These are phyloP conservation scores for Sphagnurus paluster DNA, from an alignment of 1,284 basidiomycete species.

Conservation along the genomic window DNA sequence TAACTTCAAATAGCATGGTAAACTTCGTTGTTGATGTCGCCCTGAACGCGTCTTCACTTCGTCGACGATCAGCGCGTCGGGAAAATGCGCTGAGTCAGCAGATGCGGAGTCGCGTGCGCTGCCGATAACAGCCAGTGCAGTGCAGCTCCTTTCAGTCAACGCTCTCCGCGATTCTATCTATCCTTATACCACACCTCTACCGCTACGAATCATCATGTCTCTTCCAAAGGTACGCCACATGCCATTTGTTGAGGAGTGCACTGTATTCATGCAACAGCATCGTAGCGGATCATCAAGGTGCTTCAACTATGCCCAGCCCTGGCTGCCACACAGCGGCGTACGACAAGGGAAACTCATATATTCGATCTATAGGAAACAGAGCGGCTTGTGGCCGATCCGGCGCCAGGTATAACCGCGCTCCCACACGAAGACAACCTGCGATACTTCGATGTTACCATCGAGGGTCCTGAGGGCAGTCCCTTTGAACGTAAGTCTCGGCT, in stretches of 20 bases:
- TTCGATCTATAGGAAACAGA: slow-evolving; percentile 84
- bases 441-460: slow-evolving; percentile 98
- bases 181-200: slow-evolving; percentile 11
- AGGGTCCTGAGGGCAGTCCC: slow-evolving; percentile 91
- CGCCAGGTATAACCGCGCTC: slow-evolving; percentile 90
- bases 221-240: slow-evolving; percentile 37
- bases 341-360: background rate
- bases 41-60: too few relatives aligned
- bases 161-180: slow-evolving; percentile 4
- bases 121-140: slow-evolving; percentile 6
- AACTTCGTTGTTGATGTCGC: too few relatives aligned
- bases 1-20: too few relatives aligned
- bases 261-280: slow-evolving; percentile 22
- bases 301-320: background rate
- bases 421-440: slow-evolving; percentile 98
- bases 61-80: too few relatives aligned
- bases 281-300: slow-evolving; percentile 47
- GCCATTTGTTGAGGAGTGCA: slow-evolving; percentile 1
- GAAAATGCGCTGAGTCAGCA: slow-evolving; percentile 13
- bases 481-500: slow-evolving; percentile 80
- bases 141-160: slow-evolving; percentile 6
- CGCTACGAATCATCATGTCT: slow-evolving; percentile 26
- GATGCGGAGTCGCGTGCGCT: slow-evolving; percentile 5
- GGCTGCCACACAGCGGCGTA: background rate
- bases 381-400: slow-evolving; percentile 92